A percentile compares a stretch with the other conserved stretches of the same genome.
Evolutionary conservation across 2,329 filamentous ascomycete species (phyloP).

Genomic region (Colletotrichum somersetense): DNA sequence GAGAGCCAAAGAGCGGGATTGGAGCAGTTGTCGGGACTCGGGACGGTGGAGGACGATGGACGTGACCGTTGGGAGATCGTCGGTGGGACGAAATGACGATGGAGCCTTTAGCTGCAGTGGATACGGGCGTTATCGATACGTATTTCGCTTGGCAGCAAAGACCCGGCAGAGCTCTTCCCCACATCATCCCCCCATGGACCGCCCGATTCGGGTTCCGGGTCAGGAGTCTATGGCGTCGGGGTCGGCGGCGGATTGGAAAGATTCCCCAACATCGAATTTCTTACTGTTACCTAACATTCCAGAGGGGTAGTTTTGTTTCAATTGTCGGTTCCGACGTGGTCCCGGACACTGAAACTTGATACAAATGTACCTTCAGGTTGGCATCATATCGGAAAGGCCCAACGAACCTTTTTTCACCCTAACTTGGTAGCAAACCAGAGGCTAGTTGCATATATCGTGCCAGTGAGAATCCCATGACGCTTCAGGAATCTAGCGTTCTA

Average conservation of each 20-base stretch:
- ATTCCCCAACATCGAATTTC: background rate
- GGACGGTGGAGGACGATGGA: conserved; percentile 7
- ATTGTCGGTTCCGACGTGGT: background rate
- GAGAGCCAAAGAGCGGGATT: background rate
- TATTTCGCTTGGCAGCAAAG: too few relatives aligned
- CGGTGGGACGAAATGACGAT: conserved; percentile 24
- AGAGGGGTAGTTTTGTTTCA: background rate
- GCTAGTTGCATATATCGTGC: background rate
- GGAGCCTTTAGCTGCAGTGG: conserved; percentile 16
- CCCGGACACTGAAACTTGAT: background rate
- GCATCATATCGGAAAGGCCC: background rate
- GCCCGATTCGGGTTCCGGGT: background rate
- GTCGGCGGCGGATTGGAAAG: background rate
- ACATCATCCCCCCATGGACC: background rate
- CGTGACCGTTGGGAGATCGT: conserved; percentile 1
- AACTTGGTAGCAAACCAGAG: background rate
- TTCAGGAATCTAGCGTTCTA: background rate
- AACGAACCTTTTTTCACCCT: background rate
- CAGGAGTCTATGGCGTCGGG: background rate
- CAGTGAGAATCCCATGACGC: background rate
- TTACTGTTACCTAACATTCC: background rate
- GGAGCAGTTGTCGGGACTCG: background rate
- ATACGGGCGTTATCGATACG: conserved; percentile 14
- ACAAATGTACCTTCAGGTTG: background rate
- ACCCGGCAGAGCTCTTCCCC: conserved; percentile 16